Evolutionary conservation across 768 basidiomycete species (phyloP), one percentile per base, ranked within the genome.

Genomic region (Termitomyces sp.): DNA sequence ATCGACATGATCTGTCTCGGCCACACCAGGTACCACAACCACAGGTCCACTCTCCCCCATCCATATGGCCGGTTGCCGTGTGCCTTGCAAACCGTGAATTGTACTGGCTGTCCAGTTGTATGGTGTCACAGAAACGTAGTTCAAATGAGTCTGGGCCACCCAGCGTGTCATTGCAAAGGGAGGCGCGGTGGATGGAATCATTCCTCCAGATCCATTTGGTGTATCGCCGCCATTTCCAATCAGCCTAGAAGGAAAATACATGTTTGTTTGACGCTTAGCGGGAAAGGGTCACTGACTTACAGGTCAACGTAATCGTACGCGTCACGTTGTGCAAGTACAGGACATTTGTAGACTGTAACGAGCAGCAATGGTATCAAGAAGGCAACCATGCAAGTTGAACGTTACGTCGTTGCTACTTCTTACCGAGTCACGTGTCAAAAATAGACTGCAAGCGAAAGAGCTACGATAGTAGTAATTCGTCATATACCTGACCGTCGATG

Each of bases 101-200:
- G 59, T 64, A 22, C 62, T 63, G 20, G 71, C 67, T 0, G 87
- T 86, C 67, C 80, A 78, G 67, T 89, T 88, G 64, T 86, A 89
- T 4, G 88, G 86, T 2, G 83, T 83, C 10, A 84, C 77, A 5
- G 87, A 90, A 47, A 88, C 86, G 59, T 87, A 90, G 70, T 90
- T 90, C 56, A 83, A 73, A 57, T 87, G 80, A 9, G 87, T 92
- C 69, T 90, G 88, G 0, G 90, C 87, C 12, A 89, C 86, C 90
- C 91, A 92, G 32, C 91, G 80, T 0, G 89, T 91, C 89, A 91
- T 91, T 5, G 81, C 90, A 63, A 92, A 93, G 0, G 91, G 91
- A 3, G 90, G 88, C 5, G 83, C 84, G 3, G 79, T 79, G 34
- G 84, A 86, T 0, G 88, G 88, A 47, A 90, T 88, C 86, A 88